A percentile compares a stretch with the other conserved stretches of the same genome.
phyloP scores from a whole-genome alignment of 176 grass and related monocot genomes.

The Guadua angustifolia region DNA sequence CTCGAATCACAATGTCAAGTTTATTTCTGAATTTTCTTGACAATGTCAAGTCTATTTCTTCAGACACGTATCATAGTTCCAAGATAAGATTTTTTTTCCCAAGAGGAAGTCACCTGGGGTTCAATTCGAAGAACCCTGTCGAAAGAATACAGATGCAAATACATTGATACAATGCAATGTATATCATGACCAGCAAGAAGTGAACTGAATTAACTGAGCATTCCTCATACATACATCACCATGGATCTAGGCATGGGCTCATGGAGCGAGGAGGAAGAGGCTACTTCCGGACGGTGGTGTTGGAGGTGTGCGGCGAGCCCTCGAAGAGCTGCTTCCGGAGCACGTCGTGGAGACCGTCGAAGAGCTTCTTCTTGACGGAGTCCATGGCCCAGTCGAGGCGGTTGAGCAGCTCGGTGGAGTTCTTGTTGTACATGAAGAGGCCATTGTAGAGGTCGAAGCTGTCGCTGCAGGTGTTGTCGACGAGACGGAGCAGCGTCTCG shows the following conservation, averaged over 20 bases:
- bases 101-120: neutral
- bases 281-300: slow-evolving; percentile 48
- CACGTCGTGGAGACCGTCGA: slow-evolving; percentile 69
- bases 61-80: neutral
- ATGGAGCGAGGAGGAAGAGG: neutral
- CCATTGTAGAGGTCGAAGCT: slow-evolving; percentile 95
- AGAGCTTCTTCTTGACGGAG: slow-evolving; percentile 78
- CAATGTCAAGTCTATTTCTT: neutral
- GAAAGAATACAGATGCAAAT: slow-evolving; percentile 20
- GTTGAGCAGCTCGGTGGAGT: slow-evolving; percentile 83
- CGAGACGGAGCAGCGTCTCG: slow-evolving; percentile 78
- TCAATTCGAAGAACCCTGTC: slow-evolving; percentile 20
- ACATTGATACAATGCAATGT: neutral
- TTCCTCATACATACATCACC: neutral
- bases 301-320: slow-evolving; percentile 32
- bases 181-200: neutral
- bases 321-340: slow-evolving; percentile 78
- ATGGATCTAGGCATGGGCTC: neutral
- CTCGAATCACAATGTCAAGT: neutral
- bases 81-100: neutral
- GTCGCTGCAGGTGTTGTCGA: slow-evolving; percentile 90
- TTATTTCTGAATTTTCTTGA: neutral
- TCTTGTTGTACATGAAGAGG: slow-evolving; percentile 97
- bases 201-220: neutral
- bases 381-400: slow-evolving; percentile 78